A percentile compares a stretch with the other conserved stretches of the same genome.
Evolutionary conservation across 106 monocot species (phyloP).

Genomic region (Dioscorea zingiberensis): DNA sequence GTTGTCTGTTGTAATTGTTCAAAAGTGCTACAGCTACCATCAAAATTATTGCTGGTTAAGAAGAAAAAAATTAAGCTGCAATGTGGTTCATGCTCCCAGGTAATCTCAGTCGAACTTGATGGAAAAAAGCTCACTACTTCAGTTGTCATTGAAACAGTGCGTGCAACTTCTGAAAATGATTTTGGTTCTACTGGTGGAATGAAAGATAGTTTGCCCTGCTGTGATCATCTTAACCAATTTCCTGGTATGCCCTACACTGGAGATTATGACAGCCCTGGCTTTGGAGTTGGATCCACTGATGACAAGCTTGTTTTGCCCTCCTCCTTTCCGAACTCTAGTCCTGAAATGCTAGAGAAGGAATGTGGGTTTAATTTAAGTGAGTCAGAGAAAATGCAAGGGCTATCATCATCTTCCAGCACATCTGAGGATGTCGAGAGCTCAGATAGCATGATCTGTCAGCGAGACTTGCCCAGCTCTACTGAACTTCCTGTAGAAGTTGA

Average conservation of each 20-base stretch:
- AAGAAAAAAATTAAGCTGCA: slow-evolving; percentile 50
- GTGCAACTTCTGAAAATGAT: slow-evolving; percentile 14
- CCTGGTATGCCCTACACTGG: background rate
- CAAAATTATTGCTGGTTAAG: slow-evolving; percentile 15
- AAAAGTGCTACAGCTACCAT: slow-evolving; percentile 72
- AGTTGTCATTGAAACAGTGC: slow-evolving; percentile 11
- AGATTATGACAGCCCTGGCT: slow-evolving; percentile 24
- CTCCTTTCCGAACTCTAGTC: slow-evolving; percentile 23
- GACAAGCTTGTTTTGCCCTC: slow-evolving; percentile 60
- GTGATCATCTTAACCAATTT: slow-evolving; percentile 14
- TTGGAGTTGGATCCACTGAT: slow-evolving; percentile 22
- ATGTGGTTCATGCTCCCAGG: slow-evolving; percentile 73
- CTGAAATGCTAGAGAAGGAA: slow-evolving; percentile 38
- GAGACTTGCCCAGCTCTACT: slow-evolving; percentile 36
- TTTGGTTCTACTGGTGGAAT: slow-evolving; percentile 7
- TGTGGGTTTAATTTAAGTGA: background rate
- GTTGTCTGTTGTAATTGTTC: slow-evolving; percentile 70
- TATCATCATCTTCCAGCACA: slow-evolving; percentile 35
- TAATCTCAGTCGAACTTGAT: slow-evolving; percentile 50
- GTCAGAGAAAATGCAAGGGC: slow-evolving; percentile 20
- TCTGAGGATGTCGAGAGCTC: slow-evolving; percentile 37
- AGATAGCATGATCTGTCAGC: slow-evolving; percentile 42
- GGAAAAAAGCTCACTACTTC: slow-evolving; percentile 41
- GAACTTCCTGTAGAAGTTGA: slow-evolving; percentile 37
- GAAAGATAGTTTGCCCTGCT: background rate